Evolutionary conservation across 176 grass and related monocot genomes (phyloP).

Genomic region (Oropetium thomaeum): DNA sequence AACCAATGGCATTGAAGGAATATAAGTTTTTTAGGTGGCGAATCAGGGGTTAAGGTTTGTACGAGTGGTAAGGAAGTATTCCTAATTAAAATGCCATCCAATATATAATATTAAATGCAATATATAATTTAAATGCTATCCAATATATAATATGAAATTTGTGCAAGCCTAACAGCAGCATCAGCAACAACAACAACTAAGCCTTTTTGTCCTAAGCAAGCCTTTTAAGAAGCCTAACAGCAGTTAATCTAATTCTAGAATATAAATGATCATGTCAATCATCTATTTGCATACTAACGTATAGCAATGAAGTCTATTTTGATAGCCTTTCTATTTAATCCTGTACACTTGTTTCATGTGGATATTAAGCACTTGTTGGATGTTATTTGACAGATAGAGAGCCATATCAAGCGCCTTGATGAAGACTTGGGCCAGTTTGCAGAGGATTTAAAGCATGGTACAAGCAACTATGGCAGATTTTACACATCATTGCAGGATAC

Average conservation of each 20-base stretch:
- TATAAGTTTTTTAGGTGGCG: no score
- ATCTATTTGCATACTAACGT: neutral
- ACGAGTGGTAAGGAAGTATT: no score
- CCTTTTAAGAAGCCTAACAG: conserved; percentile 7
- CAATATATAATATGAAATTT: conserved; percentile 6
- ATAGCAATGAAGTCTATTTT: neutral
- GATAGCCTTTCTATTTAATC: neutral
- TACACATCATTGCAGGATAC: conserved; percentile 2
- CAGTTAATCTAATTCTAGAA: neutral
- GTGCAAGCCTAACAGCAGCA: neutral
- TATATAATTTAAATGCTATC: no score
- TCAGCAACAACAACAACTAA: no score
- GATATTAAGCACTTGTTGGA: conserved; percentile 9
- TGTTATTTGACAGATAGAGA: conserved; percentile 76
- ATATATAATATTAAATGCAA: no score
- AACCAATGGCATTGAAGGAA: no score
- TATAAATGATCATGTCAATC: neutral
- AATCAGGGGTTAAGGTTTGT: no score
- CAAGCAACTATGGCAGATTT: conserved; percentile 4
- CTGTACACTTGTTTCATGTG: neutral
- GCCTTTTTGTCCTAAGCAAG: no score
- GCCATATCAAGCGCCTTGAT: conserved; percentile 90
- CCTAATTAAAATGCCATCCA: no score
- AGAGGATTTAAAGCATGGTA: conserved; percentile 96
- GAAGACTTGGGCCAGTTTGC: conserved; percentile 93